Base-by-base conservation (phyloP, 345 rosid species). In the Orychophragmus violaceus region DNA sequence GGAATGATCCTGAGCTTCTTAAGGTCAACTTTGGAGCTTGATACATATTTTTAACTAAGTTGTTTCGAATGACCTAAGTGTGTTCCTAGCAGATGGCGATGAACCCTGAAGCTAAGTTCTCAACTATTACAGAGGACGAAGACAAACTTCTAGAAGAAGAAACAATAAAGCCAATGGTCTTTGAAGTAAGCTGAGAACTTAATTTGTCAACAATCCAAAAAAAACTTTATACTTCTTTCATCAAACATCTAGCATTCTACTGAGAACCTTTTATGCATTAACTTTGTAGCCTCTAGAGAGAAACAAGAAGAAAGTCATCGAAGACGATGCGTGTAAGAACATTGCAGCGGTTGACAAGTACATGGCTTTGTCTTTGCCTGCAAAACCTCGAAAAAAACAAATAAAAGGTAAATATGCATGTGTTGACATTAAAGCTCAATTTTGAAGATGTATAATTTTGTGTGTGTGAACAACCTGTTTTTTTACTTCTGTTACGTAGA, bases 1-100 rank as follows among this genome's bases (percentile, higher is more conserved):
- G 99, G 99, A 91, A 86, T 74, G 88, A 91, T 77, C 87, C 85
- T 14, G 91, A 84, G 56, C 78, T 91, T 66, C 66, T 85, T 65
- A 86, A 84, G 94, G 99, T 90, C 44, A 60, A 62, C 29, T 54
- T 57, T 51, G 8, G 5, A 49, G 5, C 68, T 44, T 36, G 53
- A 41, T 13, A 4, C 7, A 35, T 64, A 2, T 59, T n/a, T 35
- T 2, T 8, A 5, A 29, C 17, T 19, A 42, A 22, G 0, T 10
- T 21, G 0, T 5, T 39, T 24, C 17, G 10, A 59, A 49, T 41
- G 24, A 27, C 5, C 16, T 11, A 28, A 58, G 30, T 58, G 32
- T 42, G 5, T 24, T 66, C 4, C 18, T 51, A 52, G 5, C 68
- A 89, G 97, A 80, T 81, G 85, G 86, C 69, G 60, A 87, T 73